phyloP scores from a whole-genome alignment of 352 stramenopile genomes.

The Phytophthora rubi region DNA sequence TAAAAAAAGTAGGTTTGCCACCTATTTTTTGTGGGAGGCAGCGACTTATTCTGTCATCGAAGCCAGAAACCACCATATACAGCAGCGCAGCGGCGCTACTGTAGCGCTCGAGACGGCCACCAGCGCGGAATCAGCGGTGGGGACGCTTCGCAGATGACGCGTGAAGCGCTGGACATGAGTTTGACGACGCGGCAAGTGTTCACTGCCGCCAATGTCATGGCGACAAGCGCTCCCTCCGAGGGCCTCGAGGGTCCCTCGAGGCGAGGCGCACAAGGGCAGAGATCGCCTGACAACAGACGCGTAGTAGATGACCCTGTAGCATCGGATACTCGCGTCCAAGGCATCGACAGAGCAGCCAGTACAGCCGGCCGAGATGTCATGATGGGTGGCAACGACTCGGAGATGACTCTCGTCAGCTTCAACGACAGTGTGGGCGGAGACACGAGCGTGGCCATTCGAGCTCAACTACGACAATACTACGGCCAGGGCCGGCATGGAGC shows the following conservation, averaged over 20 bases:
- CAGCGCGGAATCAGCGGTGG: neutral
- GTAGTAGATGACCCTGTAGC: neutral
- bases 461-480: no score
- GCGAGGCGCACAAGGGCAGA: neutral
- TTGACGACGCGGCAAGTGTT: neutral
- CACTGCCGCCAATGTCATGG: neutral
- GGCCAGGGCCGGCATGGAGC: no score
- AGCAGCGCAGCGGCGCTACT: neutral
- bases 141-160: neutral
- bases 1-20: neutral
- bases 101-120: neutral
- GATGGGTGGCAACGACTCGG: no score
- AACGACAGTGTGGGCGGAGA: no score
- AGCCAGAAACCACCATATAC: neutral
- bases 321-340: neutral
- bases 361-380: no score
- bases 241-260: neutral
- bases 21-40: neutral
- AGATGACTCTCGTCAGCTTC: no score
- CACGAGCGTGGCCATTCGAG: no score
- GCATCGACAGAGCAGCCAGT: neutral
- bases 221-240: neutral
- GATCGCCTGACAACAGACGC: neutral
- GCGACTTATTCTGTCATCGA: neutral
- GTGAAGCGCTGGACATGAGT: neutral